phyloP scores from a whole-genome alignment of 208 protist species.

The Hexamita inflata region DNA sequence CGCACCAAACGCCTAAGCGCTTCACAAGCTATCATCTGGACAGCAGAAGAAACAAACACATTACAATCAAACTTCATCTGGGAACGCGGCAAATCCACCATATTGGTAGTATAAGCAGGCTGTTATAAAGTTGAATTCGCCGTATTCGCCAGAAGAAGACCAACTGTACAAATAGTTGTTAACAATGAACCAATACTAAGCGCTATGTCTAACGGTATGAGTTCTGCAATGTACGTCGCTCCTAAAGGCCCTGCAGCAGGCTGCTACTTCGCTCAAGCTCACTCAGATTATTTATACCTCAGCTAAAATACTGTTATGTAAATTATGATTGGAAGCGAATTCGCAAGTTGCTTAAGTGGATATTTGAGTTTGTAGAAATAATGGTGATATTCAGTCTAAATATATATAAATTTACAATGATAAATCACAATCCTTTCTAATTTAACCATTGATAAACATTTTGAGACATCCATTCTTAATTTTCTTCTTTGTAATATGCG shows the following conservation, averaged over 20 bases:
- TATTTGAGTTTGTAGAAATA: slow-evolving; percentile 11
- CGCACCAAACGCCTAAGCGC: not conserved
- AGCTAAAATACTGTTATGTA: not conserved
- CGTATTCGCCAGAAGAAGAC: not conserved
- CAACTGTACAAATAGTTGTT: slow-evolving; percentile 2
- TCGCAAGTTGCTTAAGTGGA: slow-evolving; percentile 6
- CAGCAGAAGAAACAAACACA: not conserved
- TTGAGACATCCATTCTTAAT: no score
- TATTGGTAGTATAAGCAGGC: not conserved
- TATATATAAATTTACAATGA: no score
- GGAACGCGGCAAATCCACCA: not conserved
- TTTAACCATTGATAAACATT: no score
- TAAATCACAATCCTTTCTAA: no score
- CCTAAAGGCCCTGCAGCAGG: not conserved
- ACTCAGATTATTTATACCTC: slow-evolving; percentile 8
- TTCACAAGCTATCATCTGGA: not conserved
- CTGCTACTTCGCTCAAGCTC: not conserved
- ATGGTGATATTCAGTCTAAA: no score
- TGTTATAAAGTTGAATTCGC: slow-evolving; percentile 18
- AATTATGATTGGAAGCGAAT: not conserved
- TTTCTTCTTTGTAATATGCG: no score
- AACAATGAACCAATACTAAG: slow-evolving; percentile 1
- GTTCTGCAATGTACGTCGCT: not conserved
- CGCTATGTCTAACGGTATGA: not conserved
- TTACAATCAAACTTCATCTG: slow-evolving; percentile 21